Evolutionary conservation across 345 rosid species (phyloP), one percentile per base, ranked within the genome.

Genomic region (Eucalyptus sp.): DNA sequence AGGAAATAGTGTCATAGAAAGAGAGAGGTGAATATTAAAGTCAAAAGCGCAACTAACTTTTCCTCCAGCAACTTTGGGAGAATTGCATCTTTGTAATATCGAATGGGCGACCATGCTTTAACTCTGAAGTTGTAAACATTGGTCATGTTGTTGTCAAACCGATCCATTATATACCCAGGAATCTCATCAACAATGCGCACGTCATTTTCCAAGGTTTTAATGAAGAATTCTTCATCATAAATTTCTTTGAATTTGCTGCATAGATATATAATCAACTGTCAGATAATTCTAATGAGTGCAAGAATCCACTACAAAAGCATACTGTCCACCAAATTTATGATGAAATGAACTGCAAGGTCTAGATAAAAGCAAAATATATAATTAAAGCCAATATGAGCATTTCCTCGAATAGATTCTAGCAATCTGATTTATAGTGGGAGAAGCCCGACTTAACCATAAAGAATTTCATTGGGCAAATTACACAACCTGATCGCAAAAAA

Each of bases 41-140:
- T 86, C 54, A 87, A 88, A 87, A 64, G 88, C 60, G 66, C 87
- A 88, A 95, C 99, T 94, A 93, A 98, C 99, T 94, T 94, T 92
- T 98, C 99, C 92, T 98, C 99, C 64, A 96, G 96, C 66, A 97
- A 94, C 94, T 94, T 96, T 29, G 99, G 99, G 76, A 97, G 96
- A 88, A 98, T 95, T 10, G 93, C 94, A 94, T 98, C 99, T 92
- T 92, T 92, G 89, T 97, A 98, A 90, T 93, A 98, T 86, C 93
- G 94, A 91, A 98, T 92, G 25, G 99, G 94, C 86, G 99, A 96
- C 99, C 98, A 98, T 79, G 99, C 99, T 95, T 98, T 96, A 66
- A 98, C 94, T 94, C 95, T 95, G 92, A 98, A 98, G 96, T 98
- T 98, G 96, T 93, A 96, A 88, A 97, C 99, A 92, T 98, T 96